phyloP scores from a whole-genome alignment of 352 stramenopile genomes.

The Pythium aristosporum region DNA sequence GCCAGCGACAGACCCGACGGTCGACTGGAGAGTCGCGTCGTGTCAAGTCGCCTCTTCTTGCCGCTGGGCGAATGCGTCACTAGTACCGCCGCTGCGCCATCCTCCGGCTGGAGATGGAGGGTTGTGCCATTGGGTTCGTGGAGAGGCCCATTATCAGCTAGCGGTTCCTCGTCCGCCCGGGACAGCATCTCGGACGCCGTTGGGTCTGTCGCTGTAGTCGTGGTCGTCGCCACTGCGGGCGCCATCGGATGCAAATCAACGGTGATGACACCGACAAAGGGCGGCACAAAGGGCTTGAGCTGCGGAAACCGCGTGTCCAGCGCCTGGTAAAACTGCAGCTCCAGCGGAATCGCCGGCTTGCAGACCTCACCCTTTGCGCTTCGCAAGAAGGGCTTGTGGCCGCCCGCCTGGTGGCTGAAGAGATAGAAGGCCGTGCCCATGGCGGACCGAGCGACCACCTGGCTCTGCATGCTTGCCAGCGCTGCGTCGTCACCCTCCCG shows the following conservation, averaged over 20 bases:
- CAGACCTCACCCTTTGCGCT: conserved; percentile 66
- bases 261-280: conserved; percentile 64
- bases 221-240: neutral
- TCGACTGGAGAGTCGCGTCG: neutral
- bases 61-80: neutral
- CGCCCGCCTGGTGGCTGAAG: conserved; percentile 79
- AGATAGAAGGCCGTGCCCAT: conserved; percentile 76
- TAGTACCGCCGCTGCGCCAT: neutral
- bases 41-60: conserved; percentile 24
- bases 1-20: neutral
- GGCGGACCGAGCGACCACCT: conserved; percentile 59
- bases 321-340: conserved; percentile 75
- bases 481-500: conserved; percentile 23
- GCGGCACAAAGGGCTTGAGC: conserved; percentile 63
- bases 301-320: conserved; percentile 50
- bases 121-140: neutral
- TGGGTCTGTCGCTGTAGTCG: neutral
- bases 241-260: conserved; percentile 43
- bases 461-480: conserved; percentile 33
- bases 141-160: neutral
- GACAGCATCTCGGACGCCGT: neutral
- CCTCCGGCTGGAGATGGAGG: conserved; percentile 7
- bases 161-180: neutral
- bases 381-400: conserved; percentile 72
- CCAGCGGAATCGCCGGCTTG: conserved; percentile 70